phyloP scores from a whole-genome alignment of 352 stramenopile species.

The Phytophthora podocarpi region DNA sequence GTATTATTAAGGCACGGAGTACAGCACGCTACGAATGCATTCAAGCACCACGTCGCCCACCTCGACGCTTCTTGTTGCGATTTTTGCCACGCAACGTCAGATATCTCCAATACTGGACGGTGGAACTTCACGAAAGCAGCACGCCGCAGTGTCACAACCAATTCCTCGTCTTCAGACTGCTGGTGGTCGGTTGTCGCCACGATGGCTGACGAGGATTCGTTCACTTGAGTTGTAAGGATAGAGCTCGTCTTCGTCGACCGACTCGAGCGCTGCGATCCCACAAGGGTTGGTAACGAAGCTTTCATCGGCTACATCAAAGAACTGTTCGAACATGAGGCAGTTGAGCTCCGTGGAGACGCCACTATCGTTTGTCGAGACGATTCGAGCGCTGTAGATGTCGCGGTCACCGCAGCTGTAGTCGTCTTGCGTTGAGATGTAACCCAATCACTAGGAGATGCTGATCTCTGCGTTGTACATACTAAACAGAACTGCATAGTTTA shows the following conservation, averaged over 20 bases:
- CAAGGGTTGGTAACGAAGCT: neutral
- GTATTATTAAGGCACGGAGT: no score
- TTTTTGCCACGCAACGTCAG: neutral
- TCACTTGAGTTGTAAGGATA: conserved; percentile 7
- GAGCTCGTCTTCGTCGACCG: conserved; percentile 23
- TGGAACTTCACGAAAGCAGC: conserved; percentile 19
- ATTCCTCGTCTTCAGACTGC: no score
- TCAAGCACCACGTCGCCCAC: conserved; percentile 26
- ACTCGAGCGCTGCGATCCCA: conserved; percentile 15
- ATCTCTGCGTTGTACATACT: conserved; percentile 37
- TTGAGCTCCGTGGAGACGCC: conserved; percentile 11
- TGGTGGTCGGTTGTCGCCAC: no score
- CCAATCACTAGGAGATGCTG: conserved; percentile 36
- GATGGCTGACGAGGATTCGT: no score
- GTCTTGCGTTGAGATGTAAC: conserved; percentile 30
- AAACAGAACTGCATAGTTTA: conserved; percentile 33
- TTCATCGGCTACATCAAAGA: neutral
- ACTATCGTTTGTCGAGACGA: conserved; percentile 5
- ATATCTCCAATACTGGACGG: conserved; percentile 14
- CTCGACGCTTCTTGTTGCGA: conserved; percentile 15
- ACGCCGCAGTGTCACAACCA: conserved; percentile 31
- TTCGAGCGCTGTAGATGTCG: conserved; percentile 4
- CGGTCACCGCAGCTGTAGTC: conserved; percentile 22
- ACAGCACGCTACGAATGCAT: conserved; percentile 25
- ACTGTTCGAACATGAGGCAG: neutral